Conservation (phyloP, 345 rosid genomes). For the Alliaria petiolata region DNA sequence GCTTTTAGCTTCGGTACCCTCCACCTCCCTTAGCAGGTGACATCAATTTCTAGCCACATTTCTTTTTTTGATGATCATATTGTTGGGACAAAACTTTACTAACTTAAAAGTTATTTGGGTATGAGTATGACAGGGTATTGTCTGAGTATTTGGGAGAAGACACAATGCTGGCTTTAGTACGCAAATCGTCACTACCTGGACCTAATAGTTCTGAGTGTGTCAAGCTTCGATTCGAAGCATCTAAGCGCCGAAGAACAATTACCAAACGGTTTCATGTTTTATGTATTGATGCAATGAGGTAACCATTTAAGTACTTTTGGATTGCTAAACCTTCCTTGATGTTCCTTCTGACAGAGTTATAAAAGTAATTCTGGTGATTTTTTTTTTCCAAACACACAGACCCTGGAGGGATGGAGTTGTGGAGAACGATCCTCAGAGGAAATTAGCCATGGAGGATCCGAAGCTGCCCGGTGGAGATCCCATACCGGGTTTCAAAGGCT, state of each 20-base stretch:
- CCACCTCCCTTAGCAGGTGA: conserved; percentile 54
- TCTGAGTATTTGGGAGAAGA: conserved; percentile 67
- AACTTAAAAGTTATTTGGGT: neutral
- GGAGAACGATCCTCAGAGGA: conserved; percentile 37
- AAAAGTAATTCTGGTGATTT: neutral
- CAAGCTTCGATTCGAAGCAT: conserved; percentile 43
- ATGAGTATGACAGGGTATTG: conserved; percentile 39
- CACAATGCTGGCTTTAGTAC: conserved; percentile 61
- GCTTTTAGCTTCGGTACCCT: conserved; percentile 49
- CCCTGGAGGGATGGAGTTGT: conserved; percentile 31
- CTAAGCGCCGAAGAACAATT: conserved; percentile 36
- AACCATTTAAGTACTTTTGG: neutral
- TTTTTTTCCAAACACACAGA: conserved; percentile 10
- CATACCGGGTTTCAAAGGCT: conserved; percentile 54
- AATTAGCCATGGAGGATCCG: conserved; percentile 46
- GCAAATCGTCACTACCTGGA: conserved; percentile 41
- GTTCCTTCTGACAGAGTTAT: neutral
- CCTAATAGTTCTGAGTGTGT: conserved; percentile 34
- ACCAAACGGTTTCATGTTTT: conserved; percentile 45
- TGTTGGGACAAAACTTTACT: neutral
- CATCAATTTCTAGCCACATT: neutral
- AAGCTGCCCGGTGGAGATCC: conserved; percentile 31
- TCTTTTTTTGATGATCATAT: neutral
- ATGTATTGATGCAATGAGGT: conserved; percentile 58
- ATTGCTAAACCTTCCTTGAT: neutral